Evolutionary conservation across 371 early-diverging fungal species (phyloP), one percentile per base, ranked within the genome.

Genomic region (Mortierella polycephala): DNA sequence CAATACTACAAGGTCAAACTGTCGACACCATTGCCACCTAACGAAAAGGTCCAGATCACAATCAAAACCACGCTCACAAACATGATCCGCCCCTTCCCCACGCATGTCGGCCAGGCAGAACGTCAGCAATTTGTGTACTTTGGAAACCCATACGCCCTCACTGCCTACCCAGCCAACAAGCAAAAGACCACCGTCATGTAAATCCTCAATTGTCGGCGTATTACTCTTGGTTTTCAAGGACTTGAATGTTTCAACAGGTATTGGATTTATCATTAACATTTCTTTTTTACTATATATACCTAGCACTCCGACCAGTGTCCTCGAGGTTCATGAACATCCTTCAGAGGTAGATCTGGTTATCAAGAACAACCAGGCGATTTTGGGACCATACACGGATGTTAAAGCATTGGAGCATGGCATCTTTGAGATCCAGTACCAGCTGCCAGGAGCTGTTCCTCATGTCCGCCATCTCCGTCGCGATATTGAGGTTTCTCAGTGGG

Each of bases 401-500:
- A 42, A 57, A 0, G 58, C 85, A 16, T 64, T 81, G 60, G 58
- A 84, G 47, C 68, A 62, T 21, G 84, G 84, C 5, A 64, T 82
- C 21, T 81, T 92, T 13, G 85, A 85, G 51, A 85, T 96, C 13
- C 94, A 93, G 72, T 98, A 89, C 81, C 89, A 86, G 64, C 84
- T 91, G 60, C 69, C 80, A 21, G 84, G 87, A 18, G 86, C 93
- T 41, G 81, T 93, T 30, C 73, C 96, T 1, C 91, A 92, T 16
- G 89, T 91, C 1, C 85, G 87, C 57, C 79, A 81, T 2, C 83
- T 92, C 47, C 75, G 83, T 40, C 90, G 95, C 49, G 93, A 95
- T 58, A 73, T 97, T 37, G 90, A 94, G 74, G 83, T 98, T 41
- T 93, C 94, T 69, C 96, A 96, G 73, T 95, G 94, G 94, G 93